Conservation (phyloP, 2,329 filamentous ascomycete species). For the Bipolaris bicolor region DNA sequence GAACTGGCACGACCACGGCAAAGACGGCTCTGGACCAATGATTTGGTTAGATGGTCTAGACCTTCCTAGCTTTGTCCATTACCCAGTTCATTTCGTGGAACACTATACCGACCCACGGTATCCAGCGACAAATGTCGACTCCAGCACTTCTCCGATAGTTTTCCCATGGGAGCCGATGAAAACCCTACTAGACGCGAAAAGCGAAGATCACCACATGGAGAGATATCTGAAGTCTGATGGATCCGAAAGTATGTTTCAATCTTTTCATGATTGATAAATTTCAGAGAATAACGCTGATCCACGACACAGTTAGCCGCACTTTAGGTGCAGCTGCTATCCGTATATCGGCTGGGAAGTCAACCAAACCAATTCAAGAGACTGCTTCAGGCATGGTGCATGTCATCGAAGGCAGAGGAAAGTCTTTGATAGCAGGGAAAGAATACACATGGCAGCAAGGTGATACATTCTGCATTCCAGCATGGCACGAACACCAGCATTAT, state of each 20-base stretch:
- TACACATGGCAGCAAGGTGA: conserved; percentile 58
- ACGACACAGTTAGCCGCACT: conserved; percentile 52
- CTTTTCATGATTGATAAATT: neutral
- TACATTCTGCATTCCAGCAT: conserved; percentile 62
- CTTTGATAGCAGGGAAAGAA: conserved; percentile 48
- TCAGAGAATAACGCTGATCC: neutral
- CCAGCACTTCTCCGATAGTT: conserved; percentile 51
- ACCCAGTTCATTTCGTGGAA: conserved; percentile 62
- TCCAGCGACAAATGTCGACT: conserved; percentile 39
- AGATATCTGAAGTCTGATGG: neutral
- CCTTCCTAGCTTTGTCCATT: conserved; percentile 58
- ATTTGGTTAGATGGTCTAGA: conserved; percentile 66
- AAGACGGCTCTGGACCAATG: conserved; percentile 60
- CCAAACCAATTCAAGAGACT: conserved; percentile 55
- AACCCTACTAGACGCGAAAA: conserved; percentile 7
- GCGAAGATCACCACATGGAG: neutral
- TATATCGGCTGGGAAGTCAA: conserved; percentile 47
- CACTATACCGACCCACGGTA: conserved; percentile 57
- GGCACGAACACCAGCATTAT: conserved; percentile 59
- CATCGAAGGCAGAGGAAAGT: conserved; percentile 54
- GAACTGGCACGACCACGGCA: conserved; percentile 65
- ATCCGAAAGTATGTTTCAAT: neutral
- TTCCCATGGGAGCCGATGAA: conserved; percentile 60
- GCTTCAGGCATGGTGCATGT: conserved; percentile 62
- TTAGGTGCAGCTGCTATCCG: conserved; percentile 58